phyloP scores from a whole-genome alignment of 2,329 filamentous ascomycete species.

The Xylaria hypoxylon region DNA sequence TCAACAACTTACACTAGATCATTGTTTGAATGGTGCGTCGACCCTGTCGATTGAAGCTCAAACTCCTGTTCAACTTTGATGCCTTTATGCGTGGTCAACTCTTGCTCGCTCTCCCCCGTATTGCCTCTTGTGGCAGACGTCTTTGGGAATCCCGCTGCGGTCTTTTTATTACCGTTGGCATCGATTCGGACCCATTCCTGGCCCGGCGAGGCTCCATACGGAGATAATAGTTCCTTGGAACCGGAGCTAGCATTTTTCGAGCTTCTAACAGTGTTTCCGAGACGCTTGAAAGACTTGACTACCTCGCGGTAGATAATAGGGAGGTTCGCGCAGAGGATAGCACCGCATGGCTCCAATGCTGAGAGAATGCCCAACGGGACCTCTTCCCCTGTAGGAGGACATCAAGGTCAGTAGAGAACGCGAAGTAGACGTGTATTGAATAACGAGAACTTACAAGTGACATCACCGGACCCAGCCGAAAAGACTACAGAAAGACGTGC shows the following conservation, averaged over 20 bases:
- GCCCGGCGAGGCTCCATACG: slow-evolving; percentile 17
- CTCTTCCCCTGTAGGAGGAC: slow-evolving; percentile 38
- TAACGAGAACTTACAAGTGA: slow-evolving; percentile 43
- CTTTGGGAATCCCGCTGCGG: slow-evolving; percentile 3
- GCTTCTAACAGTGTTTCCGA: slow-evolving; percentile 29
- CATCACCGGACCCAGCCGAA: slow-evolving; percentile 41
- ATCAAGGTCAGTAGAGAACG: slow-evolving; percentile 1
- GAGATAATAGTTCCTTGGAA: slow-evolving; percentile 15
- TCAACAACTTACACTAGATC: not conserved
- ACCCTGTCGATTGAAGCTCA: slow-evolving; percentile 22
- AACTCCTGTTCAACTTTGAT: slow-evolving; percentile 30
- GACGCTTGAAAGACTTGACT: slow-evolving; percentile 52
- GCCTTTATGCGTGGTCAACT: not conserved
- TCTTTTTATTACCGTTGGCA: slow-evolving; percentile 9
- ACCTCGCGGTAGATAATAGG: slow-evolving; percentile 42
- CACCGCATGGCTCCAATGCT: slow-evolving; percentile 46
- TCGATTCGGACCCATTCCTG: slow-evolving; percentile 42
- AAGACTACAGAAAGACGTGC: slow-evolving; percentile 44
- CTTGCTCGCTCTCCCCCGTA: slow-evolving; percentile 14
- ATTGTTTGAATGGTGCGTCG: not conserved
- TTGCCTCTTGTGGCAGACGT: not conserved
- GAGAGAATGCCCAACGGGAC: slow-evolving; percentile 47
- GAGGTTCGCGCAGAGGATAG: slow-evolving; percentile 47
- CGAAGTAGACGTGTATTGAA: not conserved
- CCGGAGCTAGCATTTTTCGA: slow-evolving; percentile 22